Conservation (phyloP, 2,329 filamentous ascomycete genomes). For the Ceratocystiopsis sp. region DNA sequence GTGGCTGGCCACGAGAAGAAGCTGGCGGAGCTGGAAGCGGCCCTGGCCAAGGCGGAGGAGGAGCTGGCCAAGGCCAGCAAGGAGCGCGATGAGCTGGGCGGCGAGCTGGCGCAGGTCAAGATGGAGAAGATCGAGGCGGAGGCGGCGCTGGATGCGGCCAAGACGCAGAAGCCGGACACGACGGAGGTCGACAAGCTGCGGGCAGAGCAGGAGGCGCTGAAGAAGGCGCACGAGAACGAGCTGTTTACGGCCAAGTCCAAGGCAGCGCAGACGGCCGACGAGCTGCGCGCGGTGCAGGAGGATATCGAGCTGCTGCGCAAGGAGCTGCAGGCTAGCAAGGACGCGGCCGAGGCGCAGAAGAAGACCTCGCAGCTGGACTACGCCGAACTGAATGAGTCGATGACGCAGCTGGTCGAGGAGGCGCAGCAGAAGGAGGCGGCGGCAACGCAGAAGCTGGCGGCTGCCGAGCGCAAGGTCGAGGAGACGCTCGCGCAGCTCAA, state of each 20-base stretch:
- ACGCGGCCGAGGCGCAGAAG: constrained; percentile 30
- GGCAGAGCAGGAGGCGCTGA: constrained; percentile 30
- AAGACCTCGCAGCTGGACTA: constrained; percentile 44
- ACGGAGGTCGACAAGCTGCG: constrained; percentile 34
- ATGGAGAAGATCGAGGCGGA: constrained; percentile 41
- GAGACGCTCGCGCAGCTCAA: constrained; percentile 38
- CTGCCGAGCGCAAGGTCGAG: constrained; percentile 35
- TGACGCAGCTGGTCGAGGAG: constrained; percentile 43
- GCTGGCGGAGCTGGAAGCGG: constrained; percentile 19
- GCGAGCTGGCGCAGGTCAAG: constrained; percentile 40
- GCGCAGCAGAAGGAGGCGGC: constrained; percentile 26
- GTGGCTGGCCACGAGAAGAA: constrained; percentile 23
- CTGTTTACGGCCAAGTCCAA: constrained; percentile 18
- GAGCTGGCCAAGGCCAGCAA: constrained; percentile 27
- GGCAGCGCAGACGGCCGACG: constrained; percentile 19
- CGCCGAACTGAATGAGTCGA: constrained; percentile 44
- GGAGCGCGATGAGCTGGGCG: constrained; percentile 32
- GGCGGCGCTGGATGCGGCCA: constrained; percentile 41
- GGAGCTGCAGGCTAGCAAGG: constrained; percentile 34
- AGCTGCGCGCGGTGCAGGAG: constrained; percentile 20
- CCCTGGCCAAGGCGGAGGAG: constrained; percentile 21
- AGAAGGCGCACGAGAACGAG: constrained; percentile 22
- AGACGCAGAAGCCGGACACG: constrained; percentile 38
- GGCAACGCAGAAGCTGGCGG: constrained; percentile 29
- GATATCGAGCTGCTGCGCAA: constrained; percentile 32